These are phyloP conservation scores for Gossypioides kirkii DNA, from an alignment of 345 rosid genomes.

Conservation along the genomic window DNA sequence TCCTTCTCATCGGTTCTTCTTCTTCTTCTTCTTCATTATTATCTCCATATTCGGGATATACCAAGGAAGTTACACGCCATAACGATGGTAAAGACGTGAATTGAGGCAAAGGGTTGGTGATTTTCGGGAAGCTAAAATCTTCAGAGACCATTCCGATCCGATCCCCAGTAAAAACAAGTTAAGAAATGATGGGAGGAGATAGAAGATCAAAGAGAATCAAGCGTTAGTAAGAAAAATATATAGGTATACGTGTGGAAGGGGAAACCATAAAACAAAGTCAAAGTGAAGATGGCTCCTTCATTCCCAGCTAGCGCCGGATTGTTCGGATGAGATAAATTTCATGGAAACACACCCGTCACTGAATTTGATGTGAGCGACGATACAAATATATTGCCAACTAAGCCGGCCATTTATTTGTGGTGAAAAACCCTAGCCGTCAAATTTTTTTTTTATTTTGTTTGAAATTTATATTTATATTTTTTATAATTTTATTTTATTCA, in stretches of 20 bases:
- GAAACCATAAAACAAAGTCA: not conserved
- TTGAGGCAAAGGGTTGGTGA: conserved; percentile 20
- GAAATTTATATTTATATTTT: too few species aligned
- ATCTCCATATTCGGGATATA: conserved; percentile 19
- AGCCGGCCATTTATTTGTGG: too few species aligned
- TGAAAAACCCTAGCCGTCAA: too few species aligned
- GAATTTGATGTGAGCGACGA: not conserved
- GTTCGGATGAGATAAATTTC: conserved; percentile 4
- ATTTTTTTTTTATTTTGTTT: too few species aligned
- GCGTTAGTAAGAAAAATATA: not conserved
- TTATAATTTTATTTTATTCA: too few species aligned
- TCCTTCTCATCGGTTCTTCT: not conserved
- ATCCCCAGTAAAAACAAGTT: not conserved
- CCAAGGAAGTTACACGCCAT: conserved; percentile 35
- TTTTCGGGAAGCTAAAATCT: conserved; percentile 39
- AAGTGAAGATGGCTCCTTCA: not conserved
- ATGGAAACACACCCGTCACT: too few species aligned
- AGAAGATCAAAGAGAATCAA: too few species aligned
- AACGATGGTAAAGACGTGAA: conserved; percentile 25
- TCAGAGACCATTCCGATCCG: conserved; percentile 20
- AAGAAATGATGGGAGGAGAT: too few species aligned
- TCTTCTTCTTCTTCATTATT: not conserved
- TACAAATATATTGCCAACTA: too few species aligned
- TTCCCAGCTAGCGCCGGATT: conserved; percentile 22
- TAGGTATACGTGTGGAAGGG: not conserved